Evolutionary conservation across 257 asterid genomes (phyloP), one percentile per base, ranked within the genome.

Genomic region (Leonotis leonurus): DNA sequence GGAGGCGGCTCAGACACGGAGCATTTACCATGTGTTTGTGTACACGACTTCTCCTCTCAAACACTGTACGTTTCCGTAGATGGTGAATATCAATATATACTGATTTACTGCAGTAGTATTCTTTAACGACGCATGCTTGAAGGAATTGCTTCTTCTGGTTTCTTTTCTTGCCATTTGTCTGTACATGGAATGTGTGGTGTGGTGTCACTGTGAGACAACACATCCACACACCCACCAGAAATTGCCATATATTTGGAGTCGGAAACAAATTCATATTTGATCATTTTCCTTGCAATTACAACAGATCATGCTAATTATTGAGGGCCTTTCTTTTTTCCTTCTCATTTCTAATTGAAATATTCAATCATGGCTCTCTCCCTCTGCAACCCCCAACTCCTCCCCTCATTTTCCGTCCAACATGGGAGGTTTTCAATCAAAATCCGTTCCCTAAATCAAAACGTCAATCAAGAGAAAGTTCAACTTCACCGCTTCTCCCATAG

Each of bases 341-440:
- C 5, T 22, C 12, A 64, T 37, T 39, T 41, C 56, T 32, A 17
- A 20, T 53, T 51, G 49, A 36, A 40, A 39, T 45, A n/a, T 56
- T 56, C 54, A 41, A 35, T 35, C 50, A 75, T 75, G 88, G 80
- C 85, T 62, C 70, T 71, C 73, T 24, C 78, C 12, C 60, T 70
- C 48, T 68, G 72, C 77, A 53, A 71, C 69, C 59, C 68, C 64
- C 79, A 55, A 25, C 80, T 75, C 77, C 32, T 68, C 60, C 39
- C 75, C 49, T 22, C 70, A 44, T 68, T 81, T 20, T 69, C 74
- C 37, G 6, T 58, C 64, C 79, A 36, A 5, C 75, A 30, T 12
- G 62, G 64, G 22, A 65, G 51, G 51, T 27, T 45, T 52, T 61
- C 50, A 12, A 54, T 51, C 6, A 69, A 44, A 46, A 6, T 40